Conservation (phyloP, 1,284 basidiomycete genomes). For the Pseudozyma sp. region DNA sequence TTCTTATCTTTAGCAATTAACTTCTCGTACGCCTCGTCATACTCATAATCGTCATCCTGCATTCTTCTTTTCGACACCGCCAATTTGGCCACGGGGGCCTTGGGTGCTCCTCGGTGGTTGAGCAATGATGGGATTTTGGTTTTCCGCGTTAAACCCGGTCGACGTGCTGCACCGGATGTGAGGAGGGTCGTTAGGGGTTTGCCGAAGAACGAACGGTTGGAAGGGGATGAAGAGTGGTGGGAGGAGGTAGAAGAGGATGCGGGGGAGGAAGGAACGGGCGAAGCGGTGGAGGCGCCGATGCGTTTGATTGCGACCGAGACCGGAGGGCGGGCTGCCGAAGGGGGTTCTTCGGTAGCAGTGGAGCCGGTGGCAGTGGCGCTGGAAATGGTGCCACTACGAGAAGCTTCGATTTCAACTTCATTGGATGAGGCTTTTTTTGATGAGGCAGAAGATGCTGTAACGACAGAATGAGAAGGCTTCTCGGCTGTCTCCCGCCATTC, state of each 20-base stretch:
- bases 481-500: conserved; percentile 1
- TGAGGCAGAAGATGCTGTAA: background rate
- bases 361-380: background rate
- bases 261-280: background rate
- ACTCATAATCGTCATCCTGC: conserved; percentile 53
- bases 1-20: conserved; percentile 34
- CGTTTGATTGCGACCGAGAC: conserved; percentile 34
- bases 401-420: background rate
- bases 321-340: background rate
- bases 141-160: conserved; percentile 45
- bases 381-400: background rate
- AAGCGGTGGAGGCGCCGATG: conserved; percentile 12
- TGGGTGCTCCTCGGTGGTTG: conserved; percentile 35
- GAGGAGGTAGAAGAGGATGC: conserved; percentile 8
- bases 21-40: conserved; percentile 44
- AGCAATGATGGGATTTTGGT: conserved; percentile 49
- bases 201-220: conserved; percentile 38
- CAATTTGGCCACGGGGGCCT: conserved; percentile 21
- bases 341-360: background rate
- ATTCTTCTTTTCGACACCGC: conserved; percentile 27
- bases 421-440: background rate
- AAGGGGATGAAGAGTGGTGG: background rate
- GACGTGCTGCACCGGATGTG: conserved; percentile 21
- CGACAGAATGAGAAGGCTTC: background rate
- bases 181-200: conserved; percentile 38